Evolutionary conservation across 2,329 filamentous ascomycete genomes (phyloP), one percentile per base, ranked within the genome.

Genomic region (Ramularia collo-cygni): DNA sequence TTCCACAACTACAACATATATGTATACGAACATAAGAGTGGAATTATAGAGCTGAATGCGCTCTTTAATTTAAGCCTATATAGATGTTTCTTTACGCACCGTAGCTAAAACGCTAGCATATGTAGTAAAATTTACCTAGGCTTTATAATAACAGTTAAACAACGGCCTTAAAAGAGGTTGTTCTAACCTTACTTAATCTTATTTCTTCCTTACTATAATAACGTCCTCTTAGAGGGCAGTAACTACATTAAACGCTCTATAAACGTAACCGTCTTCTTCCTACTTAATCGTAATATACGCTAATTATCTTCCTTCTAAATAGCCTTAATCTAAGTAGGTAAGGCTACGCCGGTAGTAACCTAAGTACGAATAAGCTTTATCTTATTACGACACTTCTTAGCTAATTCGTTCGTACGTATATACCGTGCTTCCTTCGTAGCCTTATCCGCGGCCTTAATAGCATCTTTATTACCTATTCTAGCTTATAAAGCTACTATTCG

Each of bases 281-380:
- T 30, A n/a, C 16, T 30, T 30, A 30, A 30, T 13, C 28, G 28
- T 14, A 15, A 14, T 14, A 30, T 13, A 30, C 8, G 8, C 28
- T 30, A 30, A n/a, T 30, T 13, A 13, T 28, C 27, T 10, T 28
- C 27, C 27, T 28, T 28, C 27, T 28, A 28, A 30, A 30, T 30
- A 30, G 28, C 12, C 8, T n/a, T n/a, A n/a, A n/a, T n/a, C n/a
- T n/a, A n/a, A n/a, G n/a, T n/a, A n/a, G 28, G n/a, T 12, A 30
- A 8, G 12, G 16, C 8, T 7, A 14, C 9, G 7, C 16, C 12
- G 8, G 28, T 14, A 30, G 28, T 13, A 30, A 30, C 28, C 16
- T n/a, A n/a, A 30, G 9, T 14, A 13, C 9, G 8, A 14, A 30
- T 7, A 7, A 8, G 16, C 28, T 30, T 30, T 15, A 14, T 14